These are phyloP conservation scores for Globisporangium mamillatum DNA, from an alignment of 352 stramenopile species.

Conservation along the genomic window DNA sequence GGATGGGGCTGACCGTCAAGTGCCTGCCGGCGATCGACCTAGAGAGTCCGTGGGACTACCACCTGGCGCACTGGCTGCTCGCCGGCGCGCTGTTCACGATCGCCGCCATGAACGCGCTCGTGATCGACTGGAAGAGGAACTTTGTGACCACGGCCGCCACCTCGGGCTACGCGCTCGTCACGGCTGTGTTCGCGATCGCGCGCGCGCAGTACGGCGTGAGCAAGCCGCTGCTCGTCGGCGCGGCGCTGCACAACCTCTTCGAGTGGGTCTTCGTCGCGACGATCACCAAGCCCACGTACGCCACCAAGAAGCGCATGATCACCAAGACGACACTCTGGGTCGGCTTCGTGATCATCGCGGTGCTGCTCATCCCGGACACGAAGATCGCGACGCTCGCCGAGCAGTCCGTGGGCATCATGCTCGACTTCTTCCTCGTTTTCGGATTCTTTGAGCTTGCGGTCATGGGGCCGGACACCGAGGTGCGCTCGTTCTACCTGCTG, in stretches of 20 bases:
- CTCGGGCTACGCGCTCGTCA: conserved; percentile 15
- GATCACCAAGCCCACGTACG: conserved; percentile 9
- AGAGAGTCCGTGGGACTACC: conserved; percentile 11
- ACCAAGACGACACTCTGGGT: conserved; percentile 13
- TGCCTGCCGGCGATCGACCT: conserved; percentile 17
- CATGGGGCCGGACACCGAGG: conserved; percentile 6
- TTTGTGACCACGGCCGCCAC: conserved; percentile 7
- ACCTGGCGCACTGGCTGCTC: conserved; percentile 18
- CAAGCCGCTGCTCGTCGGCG: conserved; percentile 16
- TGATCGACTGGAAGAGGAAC: conserved; percentile 9
- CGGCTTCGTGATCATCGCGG: conserved; percentile 3
- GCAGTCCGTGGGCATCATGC: conserved; percentile 19
- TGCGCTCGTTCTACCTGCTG: conserved; percentile 14
- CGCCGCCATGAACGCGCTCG: conserved; percentile 5
- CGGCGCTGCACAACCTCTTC: conserved; percentile 18
- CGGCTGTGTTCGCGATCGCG: conserved; percentile 11
- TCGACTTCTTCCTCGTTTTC: conserved; percentile 18
- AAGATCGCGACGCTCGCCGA: conserved; percentile 15
- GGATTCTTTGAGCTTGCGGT: conserved; percentile 16
- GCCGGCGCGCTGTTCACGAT: conserved; percentile 16
- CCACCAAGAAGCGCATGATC: conserved; percentile 10
- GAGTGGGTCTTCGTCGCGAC: conserved; percentile 17
- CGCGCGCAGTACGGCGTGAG: conserved; percentile 13
- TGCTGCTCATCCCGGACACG: conserved; percentile 12
- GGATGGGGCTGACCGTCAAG: conserved; percentile 13